Conservation (phyloP, 2,329 filamentous ascomycete species). For the Colletotrichum liriopes region DNA sequence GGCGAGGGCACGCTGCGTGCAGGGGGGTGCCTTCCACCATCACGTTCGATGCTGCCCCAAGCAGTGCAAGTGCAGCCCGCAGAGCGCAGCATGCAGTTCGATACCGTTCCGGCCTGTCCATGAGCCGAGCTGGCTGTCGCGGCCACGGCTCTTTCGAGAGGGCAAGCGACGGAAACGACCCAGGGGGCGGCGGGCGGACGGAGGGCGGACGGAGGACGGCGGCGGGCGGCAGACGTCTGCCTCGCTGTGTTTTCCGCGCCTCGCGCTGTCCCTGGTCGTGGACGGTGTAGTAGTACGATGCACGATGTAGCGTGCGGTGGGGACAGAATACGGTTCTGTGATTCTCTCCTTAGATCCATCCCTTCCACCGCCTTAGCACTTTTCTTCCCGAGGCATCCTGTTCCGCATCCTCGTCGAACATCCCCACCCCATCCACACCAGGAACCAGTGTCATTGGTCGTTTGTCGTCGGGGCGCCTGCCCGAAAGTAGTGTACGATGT, state of each 20-base stretch:
- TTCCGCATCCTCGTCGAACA: conserved; percentile 4
- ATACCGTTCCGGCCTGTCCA: neutral
- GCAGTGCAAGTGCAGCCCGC: neutral
- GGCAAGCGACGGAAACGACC: too few relatives aligned
- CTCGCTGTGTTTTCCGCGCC: too few relatives aligned
- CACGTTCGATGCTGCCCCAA: neutral
- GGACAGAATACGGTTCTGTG: too few relatives aligned
- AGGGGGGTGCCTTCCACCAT: neutral
- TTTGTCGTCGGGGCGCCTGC: conserved; percentile 15
- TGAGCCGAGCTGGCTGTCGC: neutral
- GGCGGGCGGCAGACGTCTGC: too few relatives aligned
- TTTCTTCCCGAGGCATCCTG: conserved; percentile 25
- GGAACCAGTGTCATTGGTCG: neutral
- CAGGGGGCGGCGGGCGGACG: too few relatives aligned
- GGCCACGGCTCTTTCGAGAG: too few relatives aligned
- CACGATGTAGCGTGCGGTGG: too few relatives aligned
- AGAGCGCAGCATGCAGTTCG: neutral
- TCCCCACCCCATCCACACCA: conserved; percentile 10
- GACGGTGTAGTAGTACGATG: too few relatives aligned
- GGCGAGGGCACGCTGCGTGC: neutral
- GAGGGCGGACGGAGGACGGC: too few relatives aligned
- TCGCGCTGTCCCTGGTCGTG: too few relatives aligned
- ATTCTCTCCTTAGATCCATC: too few relatives aligned
- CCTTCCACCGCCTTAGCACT: conserved; percentile 28
- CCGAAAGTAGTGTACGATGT: neutral